These are phyloP conservation scores for Rhizopogon vulgaris DNA, from an alignment of 768 basidiomycete genomes.

Conservation along the genomic window DNA sequence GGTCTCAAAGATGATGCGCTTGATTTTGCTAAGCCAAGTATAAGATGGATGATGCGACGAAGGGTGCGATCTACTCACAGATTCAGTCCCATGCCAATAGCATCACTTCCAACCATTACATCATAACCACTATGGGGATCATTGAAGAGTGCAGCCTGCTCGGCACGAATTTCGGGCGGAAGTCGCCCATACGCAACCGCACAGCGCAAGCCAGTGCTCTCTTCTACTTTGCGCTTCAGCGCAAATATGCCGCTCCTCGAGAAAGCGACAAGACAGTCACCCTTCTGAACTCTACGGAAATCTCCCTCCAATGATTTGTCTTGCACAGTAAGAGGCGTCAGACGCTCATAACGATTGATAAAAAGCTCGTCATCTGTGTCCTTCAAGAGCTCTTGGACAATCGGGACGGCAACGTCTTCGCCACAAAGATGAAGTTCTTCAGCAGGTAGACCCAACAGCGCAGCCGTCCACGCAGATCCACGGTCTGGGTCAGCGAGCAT, in stretches of 20 bases:
- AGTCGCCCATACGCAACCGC: conserved; percentile 91
- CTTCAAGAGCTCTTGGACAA: conserved; percentile 64
- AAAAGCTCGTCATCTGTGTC: conserved; percentile 79
- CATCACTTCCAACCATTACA: conserved; percentile 90
- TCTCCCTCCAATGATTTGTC: conserved; percentile 57
- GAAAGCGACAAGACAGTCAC: conserved; percentile 92
- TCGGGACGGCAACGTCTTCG: conserved; percentile 83
- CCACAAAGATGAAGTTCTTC: conserved; percentile 91
- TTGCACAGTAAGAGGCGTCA: conserved; percentile 77
- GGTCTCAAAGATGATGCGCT: conserved; percentile 72
- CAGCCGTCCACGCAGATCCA: conserved; percentile 77
- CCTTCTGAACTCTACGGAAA: conserved; percentile 55
- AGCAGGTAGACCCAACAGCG: conserved; percentile 71
- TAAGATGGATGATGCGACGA: background rate
- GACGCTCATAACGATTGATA: conserved; percentile 78
- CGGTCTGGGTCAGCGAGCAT: conserved; percentile 80
- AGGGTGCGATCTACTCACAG: conserved; percentile 48
- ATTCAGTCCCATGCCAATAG: conserved; percentile 96
- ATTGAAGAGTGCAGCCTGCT: conserved; percentile 92
- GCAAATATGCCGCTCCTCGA: conserved; percentile 69
- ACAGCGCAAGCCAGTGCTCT: conserved; percentile 66
- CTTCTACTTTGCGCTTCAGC: conserved; percentile 68
- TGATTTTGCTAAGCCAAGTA: conserved; percentile 66
- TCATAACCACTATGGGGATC: conserved; percentile 77
- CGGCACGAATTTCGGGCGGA: conserved; percentile 86